These are phyloP conservation scores for Elaeis oleifera DNA, from an alignment of 202 grass and related monocot species.

Conservation along the genomic window DNA sequence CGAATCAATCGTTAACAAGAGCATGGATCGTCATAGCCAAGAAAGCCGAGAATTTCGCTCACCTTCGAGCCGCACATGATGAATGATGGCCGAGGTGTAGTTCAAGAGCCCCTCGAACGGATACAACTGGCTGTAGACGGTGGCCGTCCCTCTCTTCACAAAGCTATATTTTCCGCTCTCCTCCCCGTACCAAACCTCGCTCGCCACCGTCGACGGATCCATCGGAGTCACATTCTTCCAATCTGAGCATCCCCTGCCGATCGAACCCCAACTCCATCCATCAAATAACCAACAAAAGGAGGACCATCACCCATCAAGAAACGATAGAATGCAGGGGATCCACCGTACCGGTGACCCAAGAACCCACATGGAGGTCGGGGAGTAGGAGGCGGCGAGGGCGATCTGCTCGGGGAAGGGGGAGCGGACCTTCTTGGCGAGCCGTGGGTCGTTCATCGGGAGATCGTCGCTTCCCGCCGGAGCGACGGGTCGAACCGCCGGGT, in stretches of 20 bases:
- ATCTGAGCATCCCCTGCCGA: constrained; percentile 44
- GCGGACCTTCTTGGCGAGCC: constrained; percentile 36
- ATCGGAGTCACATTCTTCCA: constrained; percentile 47
- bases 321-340: neutral
- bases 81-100: constrained; percentile 73
- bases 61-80: constrained; percentile 68
- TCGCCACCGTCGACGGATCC: constrained; percentile 46
- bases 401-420: constrained; percentile 74
- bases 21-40: too few relatives aligned
- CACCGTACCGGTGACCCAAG: constrained; percentile 58
- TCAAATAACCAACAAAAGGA: neutral
- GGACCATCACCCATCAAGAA: neutral
- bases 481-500: constrained; percentile 51
- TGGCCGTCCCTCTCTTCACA: constrained; percentile 36
- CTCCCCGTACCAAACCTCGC: constrained; percentile 63
- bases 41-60: neutral
- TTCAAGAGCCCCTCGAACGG: constrained; percentile 72
- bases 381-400: constrained; percentile 53
- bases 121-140: constrained; percentile 84
- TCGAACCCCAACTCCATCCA: neutral
- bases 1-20: too few relatives aligned
- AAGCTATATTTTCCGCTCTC: constrained; percentile 21
- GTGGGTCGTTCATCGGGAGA: constrained; percentile 48
- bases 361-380: constrained; percentile 63
- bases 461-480: constrained; percentile 66